Evolutionary conservation across 345 rosid genomes (phyloP), one percentile per base, ranked within the genome.

Genomic region (Arabidopsis suecica): DNA sequence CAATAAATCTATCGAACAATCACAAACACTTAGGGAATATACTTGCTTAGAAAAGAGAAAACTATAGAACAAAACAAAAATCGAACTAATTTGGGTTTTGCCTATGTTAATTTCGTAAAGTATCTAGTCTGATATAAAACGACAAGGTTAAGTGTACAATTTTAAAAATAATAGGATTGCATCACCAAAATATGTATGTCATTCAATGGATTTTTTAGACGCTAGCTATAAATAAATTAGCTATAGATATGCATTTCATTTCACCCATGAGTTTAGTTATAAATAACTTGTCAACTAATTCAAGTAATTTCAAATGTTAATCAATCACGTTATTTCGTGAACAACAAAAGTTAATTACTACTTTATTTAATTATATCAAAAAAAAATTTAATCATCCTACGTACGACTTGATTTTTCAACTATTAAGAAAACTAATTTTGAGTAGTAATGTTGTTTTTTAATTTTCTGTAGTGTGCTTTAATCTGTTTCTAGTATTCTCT

Each of bases 1-100:
- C 73, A 61, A 13, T 28, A 25, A 38, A 33, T 58, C 10, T 56
- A 65, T 45, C 38, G 36, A 75, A 60, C 73, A 50, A 50, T 75
- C 68, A n/a, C 68, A 6, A 45, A 48, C 23, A 41, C 45, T 67
- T n/a, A 5, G 48, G 63, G 53, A 73, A 41, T 63, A 54, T 53
- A 40, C 57, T 33, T 50, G 22, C 32, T 38, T 64, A 16, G 9
- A 72, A 61, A 28, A 32, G 7, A 40, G 69, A 62, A 61, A 34
- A 51, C 36, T 61, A n/a, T 50, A 61, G 22, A 49, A 57, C 50
- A 8, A 28, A 38, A 49, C 22, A 40, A 30, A 30, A 40, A 33
- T 44, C 33, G 22, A 54, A 73, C 40, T 23, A 65, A n/a, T 34
- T 41, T 73, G 38, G 37, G 13, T 33, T 48, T 34, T 36, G 14